Base-by-base conservation (phyloP, 2,329 filamentous ascomycete species). In the Phyllosticta citrichinensis region DNA sequence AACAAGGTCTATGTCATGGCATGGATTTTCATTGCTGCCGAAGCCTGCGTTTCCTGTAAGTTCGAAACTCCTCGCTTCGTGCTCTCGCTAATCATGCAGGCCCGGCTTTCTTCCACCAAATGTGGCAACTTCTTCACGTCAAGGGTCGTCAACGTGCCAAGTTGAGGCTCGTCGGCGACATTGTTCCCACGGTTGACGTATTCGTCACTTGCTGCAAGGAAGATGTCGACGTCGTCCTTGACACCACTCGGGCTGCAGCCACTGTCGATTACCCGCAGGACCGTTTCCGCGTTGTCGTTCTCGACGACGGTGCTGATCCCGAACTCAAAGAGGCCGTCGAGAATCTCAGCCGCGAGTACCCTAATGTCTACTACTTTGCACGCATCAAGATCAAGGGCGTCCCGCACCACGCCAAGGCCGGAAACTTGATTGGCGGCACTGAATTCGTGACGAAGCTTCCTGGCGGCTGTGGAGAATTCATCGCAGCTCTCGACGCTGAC, bases 401-500 rank as follows among this genome's bases (percentile, higher is more conserved):
- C 83, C 20, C 79, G 83, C 17, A 75, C 78, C 60, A 19, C n/a
- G 24, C 19, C n/a, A 24, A 24, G 17, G 55, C 20, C 52, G 52
- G 52, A 53, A 53, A 24, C 19, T 24, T 24, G 52, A 24, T 53
- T 53, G 40, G 40, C n/a, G 40, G 40, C 17, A 47, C 40, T n/a
- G 40, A 47, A 47, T 53, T 53, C 19, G 75, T 79, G 4, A 74
- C 75, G 17, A 67, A 71, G n/a, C 71, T 85, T 33, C 80, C 81
- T 1, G 81, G 81, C 22, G 54, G 54, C 10, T 24, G 22, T 20
- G 54, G 77, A 51, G 76, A 81, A 66, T 86, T 77, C 69, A 81
- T 86, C 68, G 84, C 83, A n/a, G 81, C 81, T 50, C 73, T 87
- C 35, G 85, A 87, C 67, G 84, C 84, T 20, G 85, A 87, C 68